Conservation (phyloP, 768 basidiomycete genomes). For the Rossbeevera mucosa region DNA sequence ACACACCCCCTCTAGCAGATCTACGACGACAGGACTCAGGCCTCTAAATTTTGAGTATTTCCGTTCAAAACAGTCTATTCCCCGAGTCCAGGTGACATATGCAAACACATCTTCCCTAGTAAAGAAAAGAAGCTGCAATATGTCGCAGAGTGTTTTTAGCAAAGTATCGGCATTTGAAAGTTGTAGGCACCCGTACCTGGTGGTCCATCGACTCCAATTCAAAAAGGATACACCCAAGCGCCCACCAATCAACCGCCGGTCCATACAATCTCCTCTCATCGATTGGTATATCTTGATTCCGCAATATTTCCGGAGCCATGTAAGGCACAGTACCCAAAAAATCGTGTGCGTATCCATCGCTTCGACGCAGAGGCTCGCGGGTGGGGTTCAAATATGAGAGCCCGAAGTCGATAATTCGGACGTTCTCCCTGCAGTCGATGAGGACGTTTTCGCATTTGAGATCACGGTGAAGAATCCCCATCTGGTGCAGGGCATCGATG, state of each 20-base stretch:
- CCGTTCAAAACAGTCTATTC: neutral
- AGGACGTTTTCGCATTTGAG: conserved; percentile 70
- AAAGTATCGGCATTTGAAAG: neutral
- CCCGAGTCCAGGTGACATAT: conserved; percentile 19
- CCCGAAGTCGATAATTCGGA: conserved; percentile 42
- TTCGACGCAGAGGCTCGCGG: conserved; percentile 9
- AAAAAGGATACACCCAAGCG: conserved; percentile 38
- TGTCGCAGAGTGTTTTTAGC: neutral
- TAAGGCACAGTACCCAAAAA: conserved; percentile 34
- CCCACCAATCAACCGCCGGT: conserved; percentile 39
- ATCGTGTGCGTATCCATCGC: conserved; percentile 19
- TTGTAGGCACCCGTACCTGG: conserved; percentile 18
- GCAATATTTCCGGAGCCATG: conserved; percentile 40
- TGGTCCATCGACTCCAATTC: conserved; percentile 32
- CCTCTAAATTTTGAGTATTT: conserved; percentile 23
- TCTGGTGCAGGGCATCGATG: conserved; percentile 44
- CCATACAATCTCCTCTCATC: conserved; percentile 26
- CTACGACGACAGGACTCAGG: conserved; percentile 19
- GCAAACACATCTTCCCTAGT: conserved; percentile 19
- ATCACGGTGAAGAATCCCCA: conserved; percentile 65
- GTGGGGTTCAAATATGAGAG: conserved; percentile 25
- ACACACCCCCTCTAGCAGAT: conserved; percentile 32
- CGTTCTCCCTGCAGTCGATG: conserved; percentile 39
- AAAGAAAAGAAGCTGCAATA: conserved; percentile 31
- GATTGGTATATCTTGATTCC: conserved; percentile 15